Conservation (phyloP, 1,284 basidiomycete species). For the Xerocomus tenax region DNA sequence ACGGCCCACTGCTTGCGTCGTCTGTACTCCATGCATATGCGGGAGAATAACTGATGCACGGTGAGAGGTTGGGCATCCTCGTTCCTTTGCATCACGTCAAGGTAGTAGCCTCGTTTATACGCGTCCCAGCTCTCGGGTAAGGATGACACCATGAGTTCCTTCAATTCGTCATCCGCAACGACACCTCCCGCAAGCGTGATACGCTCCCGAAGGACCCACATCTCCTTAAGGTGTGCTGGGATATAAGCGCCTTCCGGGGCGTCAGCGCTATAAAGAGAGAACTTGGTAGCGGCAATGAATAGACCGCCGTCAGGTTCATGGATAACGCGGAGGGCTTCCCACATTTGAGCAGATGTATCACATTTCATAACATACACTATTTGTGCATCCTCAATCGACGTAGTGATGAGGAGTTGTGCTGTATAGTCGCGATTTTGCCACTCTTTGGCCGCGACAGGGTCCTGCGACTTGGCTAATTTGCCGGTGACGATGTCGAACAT, state of each 20-base stretch:
- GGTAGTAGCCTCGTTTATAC: background rate
- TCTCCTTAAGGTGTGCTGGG: no score
- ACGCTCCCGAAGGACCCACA: background rate
- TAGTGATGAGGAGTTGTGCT: background rate
- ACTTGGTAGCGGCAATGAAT: background rate
- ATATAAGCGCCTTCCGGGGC: no score
- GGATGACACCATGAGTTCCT: background rate
- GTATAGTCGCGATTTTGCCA: background rate
- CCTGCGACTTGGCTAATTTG: background rate
- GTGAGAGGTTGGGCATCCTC: no score
- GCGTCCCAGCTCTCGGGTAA: background rate
- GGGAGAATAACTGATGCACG: background rate
- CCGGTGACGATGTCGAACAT: background rate
- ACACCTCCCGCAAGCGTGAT: background rate
- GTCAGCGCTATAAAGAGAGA: background rate
- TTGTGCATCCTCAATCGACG: background rate
- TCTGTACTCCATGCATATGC: no score
- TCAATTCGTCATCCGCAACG: background rate
- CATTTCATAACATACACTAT: background rate
- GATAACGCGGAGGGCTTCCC: background rate
- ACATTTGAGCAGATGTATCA: background rate
- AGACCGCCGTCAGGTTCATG: background rate
- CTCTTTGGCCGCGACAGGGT: background rate
- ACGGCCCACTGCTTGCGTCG: no score
- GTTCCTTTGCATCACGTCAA: background rate